A percentile compares a stretch with the other conserved stretches of the same genome.
These are phyloP conservation scores for Metschnikowia koreensis DNA, from an alignment of 805 yeast species.

Conservation along the genomic window DNA sequence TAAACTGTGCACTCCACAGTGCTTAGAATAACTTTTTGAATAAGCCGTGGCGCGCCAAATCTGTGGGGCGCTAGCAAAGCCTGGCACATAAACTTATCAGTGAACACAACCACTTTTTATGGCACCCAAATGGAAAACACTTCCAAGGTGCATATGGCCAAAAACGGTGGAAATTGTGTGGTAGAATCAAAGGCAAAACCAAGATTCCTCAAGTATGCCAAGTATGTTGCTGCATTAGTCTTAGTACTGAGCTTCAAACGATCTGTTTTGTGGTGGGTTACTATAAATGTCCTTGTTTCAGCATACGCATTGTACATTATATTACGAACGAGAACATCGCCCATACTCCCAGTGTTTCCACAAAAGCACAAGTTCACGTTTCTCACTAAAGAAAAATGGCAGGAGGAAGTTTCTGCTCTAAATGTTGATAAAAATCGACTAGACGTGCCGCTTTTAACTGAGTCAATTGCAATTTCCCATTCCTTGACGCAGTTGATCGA, in stretches of 20 bases:
- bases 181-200: not conserved
- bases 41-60: not conserved
- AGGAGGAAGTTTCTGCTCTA: not conserved
- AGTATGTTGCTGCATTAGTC: not conserved
- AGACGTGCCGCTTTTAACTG: not conserved
- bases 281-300: not conserved
- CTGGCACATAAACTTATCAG: not conserved
- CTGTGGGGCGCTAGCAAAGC: not conserved
- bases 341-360: not conserved
- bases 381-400: not conserved
- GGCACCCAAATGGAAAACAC: slow-evolving; percentile 8
- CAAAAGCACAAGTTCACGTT: slow-evolving; percentile 1
- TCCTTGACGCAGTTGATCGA: slow-evolving; percentile 50
- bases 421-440: not conserved
- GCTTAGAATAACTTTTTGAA: not conserved
- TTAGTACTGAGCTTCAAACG: not conserved
- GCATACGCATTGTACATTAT: not conserved
- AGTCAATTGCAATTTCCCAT: slow-evolving; percentile 42
- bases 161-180: not conserved
- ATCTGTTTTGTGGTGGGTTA: slow-evolving; percentile 3
- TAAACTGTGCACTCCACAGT: too few species aligned
- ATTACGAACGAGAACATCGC: not conserved
- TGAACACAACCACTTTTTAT: not conserved
- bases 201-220: not conserved
- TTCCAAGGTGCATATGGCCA: slow-evolving; percentile 4